Evolutionary conservation across 139 green algal genomes (phyloP), one percentile per base, ranked within the genome.

Genomic region (Closterium sp.): DNA sequence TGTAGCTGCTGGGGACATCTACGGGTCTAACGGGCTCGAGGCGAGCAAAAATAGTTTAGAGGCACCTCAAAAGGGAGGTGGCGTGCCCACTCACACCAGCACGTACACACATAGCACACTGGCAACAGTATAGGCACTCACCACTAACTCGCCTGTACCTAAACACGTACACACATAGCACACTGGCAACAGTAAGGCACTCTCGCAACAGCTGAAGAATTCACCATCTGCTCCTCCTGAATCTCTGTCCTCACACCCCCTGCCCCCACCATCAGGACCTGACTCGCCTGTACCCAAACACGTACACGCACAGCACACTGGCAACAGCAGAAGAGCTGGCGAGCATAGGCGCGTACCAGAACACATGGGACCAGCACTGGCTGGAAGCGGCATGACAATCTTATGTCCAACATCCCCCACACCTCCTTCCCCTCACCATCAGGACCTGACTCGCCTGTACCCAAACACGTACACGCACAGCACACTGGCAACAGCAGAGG

Each of bases 1-100:
- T 30, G 62, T 93, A 4, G 91, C 91, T 27, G 91, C 91, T 38
- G 91, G 91, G 3, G 38, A 91, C 22, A 93, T 93, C 34, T 93
- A 93, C 62, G 91, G 91, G 2, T 73, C 87, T 10, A 50, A 90
- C 9, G 87, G 87, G 5, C 50, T 90, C 28, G 70, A 90, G 87
- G 87, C 84, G 45, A 70, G 45, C n/a, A n/a, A n/a, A n/a, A n/a
- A n/a, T n/a, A n/a, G n/a, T n/a, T n/a, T n/a, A n/a, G n/a, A n/a
- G n/a, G n/a, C n/a, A n/a, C n/a, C n/a, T n/a, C n/a, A n/a, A n/a
- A 38, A 38, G 32, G 32, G n/a, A n/a, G n/a, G n/a, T n/a, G n/a
- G n/a, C n/a, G n/a, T n/a, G n/a, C n/a, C n/a, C n/a, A n/a, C n/a
- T n/a, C n/a, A n/a, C n/a, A n/a, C n/a, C n/a, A n/a, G n/a, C n/a